Evolutionary conservation across 2,329 filamentous ascomycete species (phyloP).

Genomic region (Fusarium sp.): DNA sequence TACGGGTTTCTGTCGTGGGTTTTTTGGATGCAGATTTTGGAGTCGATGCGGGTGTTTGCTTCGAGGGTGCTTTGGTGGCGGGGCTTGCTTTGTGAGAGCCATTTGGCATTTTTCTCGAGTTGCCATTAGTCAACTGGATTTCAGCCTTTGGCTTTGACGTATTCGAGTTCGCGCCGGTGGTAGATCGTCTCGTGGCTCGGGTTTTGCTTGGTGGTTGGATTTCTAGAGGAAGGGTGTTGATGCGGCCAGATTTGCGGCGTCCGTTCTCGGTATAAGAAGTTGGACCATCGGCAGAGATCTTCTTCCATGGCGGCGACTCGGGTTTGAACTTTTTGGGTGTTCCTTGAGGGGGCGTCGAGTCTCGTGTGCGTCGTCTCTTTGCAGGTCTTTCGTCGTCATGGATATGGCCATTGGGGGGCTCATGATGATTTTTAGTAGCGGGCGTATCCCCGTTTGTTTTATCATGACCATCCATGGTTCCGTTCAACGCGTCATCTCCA

Average conservation of each 20-base stretch:
- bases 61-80: constrained; percentile 47
- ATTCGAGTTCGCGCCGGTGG: constrained; percentile 54
- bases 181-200: constrained; percentile 65
- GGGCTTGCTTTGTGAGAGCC: constrained; percentile 48
- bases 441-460: constrained; percentile 48
- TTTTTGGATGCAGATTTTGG: constrained; percentile 54
- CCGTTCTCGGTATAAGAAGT: constrained; percentile 86
- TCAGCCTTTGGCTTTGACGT: constrained; percentile 53
- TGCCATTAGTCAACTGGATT: constrained; percentile 47
- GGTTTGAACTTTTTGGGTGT: constrained; percentile 60
- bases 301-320: constrained; percentile 94
- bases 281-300: constrained; percentile 85
- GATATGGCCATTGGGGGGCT: constrained; percentile 57
- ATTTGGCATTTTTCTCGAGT: constrained; percentile 47
- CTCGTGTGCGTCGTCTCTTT: constrained; percentile 76
- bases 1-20: constrained; percentile 49
- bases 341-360: constrained; percentile 62
- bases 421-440: constrained; percentile 54
- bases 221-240: constrained; percentile 71
- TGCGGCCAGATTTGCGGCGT: constrained; percentile 75
- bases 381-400: constrained; percentile 66
- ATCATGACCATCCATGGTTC: constrained; percentile 23
- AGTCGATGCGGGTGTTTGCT: constrained; percentile 45
- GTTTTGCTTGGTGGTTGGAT: constrained; percentile 66
- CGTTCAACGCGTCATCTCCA: constrained; percentile 41